Evolutionary conservation across 2,329 filamentous ascomycete genomes (phyloP).

Genomic region (Tolypocladium guangdongense): DNA sequence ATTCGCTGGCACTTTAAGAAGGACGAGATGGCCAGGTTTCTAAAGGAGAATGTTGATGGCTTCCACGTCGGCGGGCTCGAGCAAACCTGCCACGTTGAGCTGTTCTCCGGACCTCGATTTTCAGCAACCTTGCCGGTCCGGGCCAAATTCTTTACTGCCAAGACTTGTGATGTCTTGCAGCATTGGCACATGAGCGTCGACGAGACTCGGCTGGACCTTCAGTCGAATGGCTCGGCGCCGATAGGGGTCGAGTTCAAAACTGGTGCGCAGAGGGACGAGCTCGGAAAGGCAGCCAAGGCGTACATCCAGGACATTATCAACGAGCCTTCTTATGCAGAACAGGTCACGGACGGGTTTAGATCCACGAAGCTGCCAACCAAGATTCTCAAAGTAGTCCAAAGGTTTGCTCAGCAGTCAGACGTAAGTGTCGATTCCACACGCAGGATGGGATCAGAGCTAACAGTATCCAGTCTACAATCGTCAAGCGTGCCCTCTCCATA

Average conservation of each 20-base stretch:
- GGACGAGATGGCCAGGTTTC: conserved; percentile 36
- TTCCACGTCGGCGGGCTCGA: conserved; percentile 31
- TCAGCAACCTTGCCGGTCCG: conserved; percentile 32
- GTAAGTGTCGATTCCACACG: conserved; percentile 18
- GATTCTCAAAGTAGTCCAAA: conserved; percentile 36
- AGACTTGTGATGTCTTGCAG: conserved; percentile 33
- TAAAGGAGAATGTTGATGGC: conserved; percentile 35
- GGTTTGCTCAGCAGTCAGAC: conserved; percentile 33
- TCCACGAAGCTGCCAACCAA: conserved; percentile 34
- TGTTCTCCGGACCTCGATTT: conserved; percentile 37
- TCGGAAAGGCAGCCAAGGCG: conserved; percentile 33
- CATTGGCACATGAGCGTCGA: conserved; percentile 37
- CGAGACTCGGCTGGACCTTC: conserved; percentile 27
- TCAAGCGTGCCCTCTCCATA: conserved; percentile 40
- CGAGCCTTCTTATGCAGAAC: conserved; percentile 37
- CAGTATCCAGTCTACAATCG: conserved; percentile 30
- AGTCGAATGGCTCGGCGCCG: conserved; percentile 32
- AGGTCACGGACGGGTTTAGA: conserved; percentile 36
- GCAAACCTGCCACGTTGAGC: conserved; percentile 30
- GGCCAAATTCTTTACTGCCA: conserved; percentile 42
- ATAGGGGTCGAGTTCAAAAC: conserved; percentile 38
- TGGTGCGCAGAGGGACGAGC: conserved; percentile 29
- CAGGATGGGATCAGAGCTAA: background rate
- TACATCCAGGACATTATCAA: conserved; percentile 37
- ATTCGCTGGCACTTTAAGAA: conserved; percentile 39